These are phyloP conservation scores for Russula earlei DNA, from an alignment of 768 basidiomycete species.

Conservation along the genomic window DNA sequence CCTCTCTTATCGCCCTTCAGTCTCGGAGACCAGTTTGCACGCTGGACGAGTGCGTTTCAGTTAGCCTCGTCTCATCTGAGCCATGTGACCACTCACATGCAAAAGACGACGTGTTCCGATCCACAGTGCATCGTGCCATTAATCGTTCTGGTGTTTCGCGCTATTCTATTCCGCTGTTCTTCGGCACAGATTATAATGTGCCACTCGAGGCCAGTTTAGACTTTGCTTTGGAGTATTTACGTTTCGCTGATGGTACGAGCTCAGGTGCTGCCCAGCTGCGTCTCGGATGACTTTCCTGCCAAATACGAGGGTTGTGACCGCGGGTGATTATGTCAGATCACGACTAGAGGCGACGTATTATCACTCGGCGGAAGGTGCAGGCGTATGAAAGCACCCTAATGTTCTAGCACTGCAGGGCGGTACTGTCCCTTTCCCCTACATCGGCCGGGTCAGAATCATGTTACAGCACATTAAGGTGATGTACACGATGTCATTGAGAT, in stretches of 20 bases:
- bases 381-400: no score
- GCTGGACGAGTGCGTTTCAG: constrained; percentile 51
- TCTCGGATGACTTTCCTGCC: constrained; percentile 44
- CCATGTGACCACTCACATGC: neutral
- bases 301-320: constrained; percentile 69
- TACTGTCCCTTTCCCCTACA: no score
- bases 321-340: constrained; percentile 79
- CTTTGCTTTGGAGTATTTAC: neutral
- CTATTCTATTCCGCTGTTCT: constrained; percentile 84
- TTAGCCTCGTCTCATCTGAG: neutral
- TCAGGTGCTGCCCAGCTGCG: constrained; percentile 47
- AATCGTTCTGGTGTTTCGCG: constrained; percentile 64
- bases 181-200: constrained; percentile 79
- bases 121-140: constrained; percentile 60
- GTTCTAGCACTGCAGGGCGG: no score
- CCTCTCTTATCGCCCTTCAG: constrained; percentile 22
- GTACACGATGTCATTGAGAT: no score
- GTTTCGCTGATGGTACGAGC: neutral
- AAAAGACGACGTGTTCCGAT: constrained; percentile 52
- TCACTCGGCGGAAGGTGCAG: no score
- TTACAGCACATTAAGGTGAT: no score
- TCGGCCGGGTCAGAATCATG: no score
- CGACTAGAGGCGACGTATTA: constrained; percentile 69
- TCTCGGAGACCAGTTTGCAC: constrained; percentile 54
- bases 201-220: constrained; percentile 46